Conservation (phyloP, 1,284 basidiomycete species). For the Taiwanofungus camphoratus region DNA sequence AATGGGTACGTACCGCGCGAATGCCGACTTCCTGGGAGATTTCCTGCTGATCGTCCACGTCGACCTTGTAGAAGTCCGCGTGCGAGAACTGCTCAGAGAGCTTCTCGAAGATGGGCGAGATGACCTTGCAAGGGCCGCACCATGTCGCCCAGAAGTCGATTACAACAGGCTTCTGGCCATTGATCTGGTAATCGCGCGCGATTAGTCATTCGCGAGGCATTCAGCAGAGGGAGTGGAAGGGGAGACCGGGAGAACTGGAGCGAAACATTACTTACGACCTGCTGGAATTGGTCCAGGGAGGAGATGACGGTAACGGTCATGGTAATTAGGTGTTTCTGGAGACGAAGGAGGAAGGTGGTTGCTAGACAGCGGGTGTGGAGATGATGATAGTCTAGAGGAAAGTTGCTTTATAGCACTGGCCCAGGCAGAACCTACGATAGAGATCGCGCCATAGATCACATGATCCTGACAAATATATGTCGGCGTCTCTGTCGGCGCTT, state of each 20-base stretch:
- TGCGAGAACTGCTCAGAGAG: conserved; percentile 43
- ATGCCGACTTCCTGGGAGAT: conserved; percentile 65
- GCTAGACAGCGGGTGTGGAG: background rate
- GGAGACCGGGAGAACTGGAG: background rate
- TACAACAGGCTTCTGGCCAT: conserved; percentile 50
- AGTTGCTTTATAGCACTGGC: too few species aligned
- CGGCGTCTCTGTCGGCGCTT: too few species aligned
- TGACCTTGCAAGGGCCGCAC: conserved; percentile 75
- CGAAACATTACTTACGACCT: conserved; percentile 34
- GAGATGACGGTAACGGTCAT: conserved; percentile 42
- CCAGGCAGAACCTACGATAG: too few species aligned
- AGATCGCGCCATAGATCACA: background rate
- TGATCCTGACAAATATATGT: conserved; percentile 1
- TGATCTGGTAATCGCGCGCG: conserved; percentile 40
- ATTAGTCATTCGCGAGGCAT: conserved; percentile 5
- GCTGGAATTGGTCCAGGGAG: conserved; percentile 49
- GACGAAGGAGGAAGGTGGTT: conserved; percentile 5
- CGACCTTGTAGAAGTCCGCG: conserved; percentile 79
- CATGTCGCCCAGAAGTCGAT: conserved; percentile 79
- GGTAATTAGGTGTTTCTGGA: conserved; percentile 1
- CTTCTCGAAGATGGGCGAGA: conserved; percentile 77
- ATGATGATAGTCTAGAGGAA: background rate
- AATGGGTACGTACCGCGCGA: conserved; percentile 48
- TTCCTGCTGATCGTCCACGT: conserved; percentile 58
- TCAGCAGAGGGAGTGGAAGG: conserved; percentile 1